These are phyloP conservation scores for Nicotiana rustica DNA, from an alignment of 305 asterid species.

Conservation along the genomic window DNA sequence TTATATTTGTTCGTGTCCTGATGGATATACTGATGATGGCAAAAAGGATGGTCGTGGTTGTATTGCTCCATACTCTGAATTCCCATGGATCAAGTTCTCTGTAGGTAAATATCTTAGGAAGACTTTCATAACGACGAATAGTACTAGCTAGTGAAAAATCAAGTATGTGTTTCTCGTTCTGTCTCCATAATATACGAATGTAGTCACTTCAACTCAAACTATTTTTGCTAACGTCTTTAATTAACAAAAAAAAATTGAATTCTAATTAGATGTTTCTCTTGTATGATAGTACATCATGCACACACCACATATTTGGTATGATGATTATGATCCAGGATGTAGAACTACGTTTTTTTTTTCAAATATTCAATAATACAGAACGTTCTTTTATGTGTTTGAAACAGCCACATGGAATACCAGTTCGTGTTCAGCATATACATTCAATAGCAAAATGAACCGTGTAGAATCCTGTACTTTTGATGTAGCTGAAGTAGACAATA, in stretches of 20 bases:
- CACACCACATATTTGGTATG: background rate
- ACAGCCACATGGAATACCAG: background rate
- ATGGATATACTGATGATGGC: conserved; percentile 44
- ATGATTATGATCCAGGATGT: background rate
- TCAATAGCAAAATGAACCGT: background rate
- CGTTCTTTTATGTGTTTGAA: background rate
- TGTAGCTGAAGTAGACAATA: background rate
- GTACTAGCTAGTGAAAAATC: background rate
- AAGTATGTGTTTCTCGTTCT: too few relatives aligned
- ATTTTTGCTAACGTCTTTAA: background rate
- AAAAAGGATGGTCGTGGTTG: conserved; percentile 43
- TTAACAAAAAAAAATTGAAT: background rate
- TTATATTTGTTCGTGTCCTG: conserved; percentile 42
- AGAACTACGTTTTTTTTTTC: background rate
- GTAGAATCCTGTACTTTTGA: background rate
- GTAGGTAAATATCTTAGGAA: conserved; percentile 39
- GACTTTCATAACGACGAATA: background rate
- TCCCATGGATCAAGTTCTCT: conserved; percentile 40
- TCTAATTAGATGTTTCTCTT: too few relatives aligned
- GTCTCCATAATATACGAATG: too few relatives aligned
- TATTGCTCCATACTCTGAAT: conserved; percentile 29
- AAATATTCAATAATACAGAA: background rate
- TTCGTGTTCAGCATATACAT: background rate
- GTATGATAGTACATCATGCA: background rate
- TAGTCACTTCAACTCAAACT: background rate